Percentiles rank a stretch among this genome's conserved stretches.
phyloP scores from a whole-genome alignment of 768 basidiomycete species.

The Boletellus sp. region DNA sequence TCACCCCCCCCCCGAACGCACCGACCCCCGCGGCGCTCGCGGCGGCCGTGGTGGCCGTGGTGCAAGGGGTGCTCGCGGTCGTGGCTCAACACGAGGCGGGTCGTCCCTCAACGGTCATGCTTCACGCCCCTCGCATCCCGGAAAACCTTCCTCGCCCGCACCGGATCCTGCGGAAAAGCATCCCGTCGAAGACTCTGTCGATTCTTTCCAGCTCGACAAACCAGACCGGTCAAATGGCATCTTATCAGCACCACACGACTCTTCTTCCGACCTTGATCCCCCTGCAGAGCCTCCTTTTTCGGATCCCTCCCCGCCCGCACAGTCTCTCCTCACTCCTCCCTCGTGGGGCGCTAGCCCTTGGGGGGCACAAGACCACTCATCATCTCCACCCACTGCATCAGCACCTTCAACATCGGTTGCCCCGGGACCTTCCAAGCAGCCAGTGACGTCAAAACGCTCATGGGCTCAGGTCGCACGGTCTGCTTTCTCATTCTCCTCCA shows the following conservation, averaged over 20 bases:
- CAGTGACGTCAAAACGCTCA: constrained; percentile 73
- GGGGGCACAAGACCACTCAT: constrained; percentile 37
- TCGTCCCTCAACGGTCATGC: constrained; percentile 33
- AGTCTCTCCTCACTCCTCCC: constrained; percentile 31
- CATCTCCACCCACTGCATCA: constrained; percentile 20
- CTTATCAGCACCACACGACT: constrained; percentile 10
- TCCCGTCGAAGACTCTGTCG: constrained; percentile 17
- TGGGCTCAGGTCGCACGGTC: constrained; percentile 83
- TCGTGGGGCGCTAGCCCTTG: constrained; percentile 32
- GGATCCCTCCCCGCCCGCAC: constrained; percentile 10
- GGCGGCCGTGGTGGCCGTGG: constrained; percentile 61
- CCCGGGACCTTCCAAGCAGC: constrained; percentile 45
- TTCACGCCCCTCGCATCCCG: constrained; percentile 22
- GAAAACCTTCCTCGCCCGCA: constrained; percentile 30
- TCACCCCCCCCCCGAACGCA: too few relatives aligned
- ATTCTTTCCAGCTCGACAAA: constrained; percentile 14
- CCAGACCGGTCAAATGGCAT: constrained; percentile 14
- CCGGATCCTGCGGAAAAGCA: constrained; percentile 32
- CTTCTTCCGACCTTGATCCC: constrained; percentile 9
- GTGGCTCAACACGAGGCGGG: constrained; percentile 39
- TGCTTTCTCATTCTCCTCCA: not conserved
- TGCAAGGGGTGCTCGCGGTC: constrained; percentile 43
- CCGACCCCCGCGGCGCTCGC: constrained; percentile 52
- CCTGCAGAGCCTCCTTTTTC: constrained; percentile 10
- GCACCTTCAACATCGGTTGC: constrained; percentile 20